A percentile compares a stretch with the other conserved stretches of the same genome.
These are phyloP conservation scores for Terana coerulea DNA, from an alignment of 768 basidiomycete genomes.

Conservation along the genomic window DNA sequence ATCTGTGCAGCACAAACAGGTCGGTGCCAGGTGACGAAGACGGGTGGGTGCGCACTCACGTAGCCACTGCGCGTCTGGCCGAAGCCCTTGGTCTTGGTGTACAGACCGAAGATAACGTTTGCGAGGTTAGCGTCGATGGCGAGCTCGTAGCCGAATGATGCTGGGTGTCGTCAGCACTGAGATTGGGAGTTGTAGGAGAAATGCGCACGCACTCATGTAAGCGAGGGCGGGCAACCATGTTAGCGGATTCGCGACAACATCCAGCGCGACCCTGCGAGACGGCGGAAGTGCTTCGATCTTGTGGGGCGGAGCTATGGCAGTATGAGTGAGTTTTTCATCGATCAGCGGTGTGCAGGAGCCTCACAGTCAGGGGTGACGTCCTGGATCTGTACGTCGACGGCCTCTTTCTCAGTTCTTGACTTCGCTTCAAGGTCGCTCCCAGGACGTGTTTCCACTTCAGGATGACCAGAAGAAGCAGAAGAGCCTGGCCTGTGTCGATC, in stretches of 20 bases:
- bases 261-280: conserved; percentile 28
- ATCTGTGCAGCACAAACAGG: conserved; percentile 13
- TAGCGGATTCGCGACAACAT: conserved; percentile 37
- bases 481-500: conserved; percentile 41
- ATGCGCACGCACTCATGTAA: conserved; percentile 27
- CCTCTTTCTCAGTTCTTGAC: neutral
- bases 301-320: too few species aligned
- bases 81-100: conserved; percentile 29
- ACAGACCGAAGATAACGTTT: conserved; percentile 39
- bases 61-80: conserved; percentile 52
- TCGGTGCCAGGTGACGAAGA: conserved; percentile 3
- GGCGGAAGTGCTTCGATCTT: too few species aligned
- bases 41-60: conserved; percentile 8
- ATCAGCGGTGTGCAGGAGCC: conserved; percentile 35
- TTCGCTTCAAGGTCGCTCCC: too few species aligned
- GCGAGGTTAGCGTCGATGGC: conserved; percentile 51
- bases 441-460: too few species aligned
- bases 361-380: neutral
- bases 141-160: conserved; percentile 57
- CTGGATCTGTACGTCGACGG: neutral
- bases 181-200: neutral
- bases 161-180: neutral
- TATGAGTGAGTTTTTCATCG: conserved; percentile 24
- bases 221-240: conserved; percentile 55
- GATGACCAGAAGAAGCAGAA: conserved; percentile 27